phyloP scores from a whole-genome alignment of 805 yeast species.

The Barnettozyma sp. region DNA sequence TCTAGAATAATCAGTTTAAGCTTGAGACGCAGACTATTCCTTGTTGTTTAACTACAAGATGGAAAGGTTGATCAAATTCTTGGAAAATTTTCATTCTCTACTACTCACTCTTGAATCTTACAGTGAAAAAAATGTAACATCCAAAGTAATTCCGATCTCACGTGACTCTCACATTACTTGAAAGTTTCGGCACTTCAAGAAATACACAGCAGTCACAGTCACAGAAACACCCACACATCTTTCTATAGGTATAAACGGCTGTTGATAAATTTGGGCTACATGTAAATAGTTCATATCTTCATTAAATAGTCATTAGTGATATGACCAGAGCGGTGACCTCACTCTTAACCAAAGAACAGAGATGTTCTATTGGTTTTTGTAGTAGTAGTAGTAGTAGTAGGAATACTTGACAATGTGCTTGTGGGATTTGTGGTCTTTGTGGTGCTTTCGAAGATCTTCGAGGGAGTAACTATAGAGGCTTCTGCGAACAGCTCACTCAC shows the following conservation, averaged over 20 bases:
- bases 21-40: conserved; percentile 74
- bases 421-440: too few relatives aligned
- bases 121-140: background rate
- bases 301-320: background rate
- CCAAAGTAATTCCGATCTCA: background rate
- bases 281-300: too few relatives aligned
- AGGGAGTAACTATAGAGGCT: background rate
- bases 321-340: background rate
- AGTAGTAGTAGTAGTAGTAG: background rate
- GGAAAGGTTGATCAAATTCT: background rate
- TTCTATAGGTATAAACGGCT: too few relatives aligned
- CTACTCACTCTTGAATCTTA: too few relatives aligned
- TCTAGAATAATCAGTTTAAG: conserved; percentile 75
- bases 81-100: conserved; percentile 1
- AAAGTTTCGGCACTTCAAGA: background rate
- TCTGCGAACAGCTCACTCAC: conserved; percentile 13
- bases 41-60: conserved; percentile 27
- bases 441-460: too few relatives aligned
- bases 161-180: background rate
- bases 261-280: too few relatives aligned
- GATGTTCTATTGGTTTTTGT: conserved; percentile 19
- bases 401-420: too few relatives aligned
- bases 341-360: conserved; percentile 12
- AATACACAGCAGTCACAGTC: conserved; percentile 1
- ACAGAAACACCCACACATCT: conserved; percentile 3